Evolutionary conservation across 1,284 basidiomycete genomes (phyloP), one percentile per base, ranked within the genome.

Genomic region (Pholiota adiposa): DNA sequence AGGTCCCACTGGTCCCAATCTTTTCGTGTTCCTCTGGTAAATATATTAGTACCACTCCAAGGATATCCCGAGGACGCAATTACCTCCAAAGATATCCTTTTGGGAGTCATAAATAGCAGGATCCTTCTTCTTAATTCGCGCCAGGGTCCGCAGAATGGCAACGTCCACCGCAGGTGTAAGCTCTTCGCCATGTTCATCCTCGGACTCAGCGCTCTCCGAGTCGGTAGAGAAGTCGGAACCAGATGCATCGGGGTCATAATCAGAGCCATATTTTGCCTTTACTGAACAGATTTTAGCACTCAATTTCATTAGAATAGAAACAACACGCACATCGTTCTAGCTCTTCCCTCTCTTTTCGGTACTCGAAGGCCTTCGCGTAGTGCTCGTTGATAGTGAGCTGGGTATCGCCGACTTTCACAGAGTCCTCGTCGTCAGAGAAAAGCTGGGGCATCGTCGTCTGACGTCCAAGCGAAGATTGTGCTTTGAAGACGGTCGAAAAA

Each of bases 151-250:
- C 43, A 99, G 81, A 68, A 99, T 97, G 18, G 97, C 97, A 46
- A 91, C 97, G 72, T 99, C 97, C 49, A 98, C 85, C 0, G 92
- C 90, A 1, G 96, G 95, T 0, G 96, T 99, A 57, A 99, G 85
- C 73, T 98, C 93, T 66, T 95, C 94, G 12, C 96, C 97, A 61
- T 97, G 93, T 71, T 97, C 94, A 71, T 99, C 97, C 71, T 98
- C 96, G 1, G 87, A 88, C 69, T 93, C 92, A 51, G 88, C 90
- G 33, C 85, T 85, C 69, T 93, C 90, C 0, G 89, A 90, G 67
- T 93, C 91, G 4, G 84, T 83, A 1, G 68, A 70, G 27, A 80
- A 77, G 2, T 78, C 76, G 21, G 61, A 56, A 7, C 51, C 63
- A 46, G 67, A 69, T 3, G 54, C 69, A n/a, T 79, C 77, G 0